These are phyloP conservation scores for Ilex paraguariensis DNA, from an alignment of 305 asterid species.

Conservation along the genomic window DNA sequence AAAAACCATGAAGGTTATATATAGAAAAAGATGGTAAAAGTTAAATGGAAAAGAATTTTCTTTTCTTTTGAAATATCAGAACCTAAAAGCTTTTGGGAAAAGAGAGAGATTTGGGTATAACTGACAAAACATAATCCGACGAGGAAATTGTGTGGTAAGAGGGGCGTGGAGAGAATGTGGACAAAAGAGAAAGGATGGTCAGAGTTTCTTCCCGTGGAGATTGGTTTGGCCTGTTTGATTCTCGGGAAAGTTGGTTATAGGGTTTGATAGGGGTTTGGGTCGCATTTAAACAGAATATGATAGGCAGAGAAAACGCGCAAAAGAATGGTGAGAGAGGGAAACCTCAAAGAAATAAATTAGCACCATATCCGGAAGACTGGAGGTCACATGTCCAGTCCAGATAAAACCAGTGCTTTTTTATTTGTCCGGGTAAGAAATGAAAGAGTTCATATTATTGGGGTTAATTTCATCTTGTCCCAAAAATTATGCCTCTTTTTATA, in stretches of 20 bases:
- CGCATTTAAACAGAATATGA: slow-evolving; percentile 6
- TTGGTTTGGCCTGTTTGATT: background rate
- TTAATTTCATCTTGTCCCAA: no score
- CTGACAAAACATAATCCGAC: background rate
- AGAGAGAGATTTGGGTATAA: background rate
- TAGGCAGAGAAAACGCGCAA: no score
- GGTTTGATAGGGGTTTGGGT: slow-evolving; percentile 4
- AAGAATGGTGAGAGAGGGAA: background rate
- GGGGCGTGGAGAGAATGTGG: background rate
- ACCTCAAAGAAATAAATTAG: slow-evolving; percentile 10
- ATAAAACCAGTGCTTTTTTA: no score
- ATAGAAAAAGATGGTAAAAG: background rate
- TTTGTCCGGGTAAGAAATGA: no score
- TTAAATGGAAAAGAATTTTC: background rate
- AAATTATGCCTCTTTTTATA: no score
- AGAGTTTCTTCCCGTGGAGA: background rate
- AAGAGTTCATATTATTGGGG: no score
- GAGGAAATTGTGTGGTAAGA: background rate
- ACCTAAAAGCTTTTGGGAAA: no score
- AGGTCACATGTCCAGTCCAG: no score
- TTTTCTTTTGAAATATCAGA: no score
- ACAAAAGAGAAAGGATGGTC: background rate
- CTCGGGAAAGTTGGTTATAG: background rate
- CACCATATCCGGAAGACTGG: no score
- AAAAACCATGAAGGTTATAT: background rate